These are phyloP conservation scores for Trametes villosa DNA, from an alignment of 768 basidiomycete species.

Conservation along the genomic window DNA sequence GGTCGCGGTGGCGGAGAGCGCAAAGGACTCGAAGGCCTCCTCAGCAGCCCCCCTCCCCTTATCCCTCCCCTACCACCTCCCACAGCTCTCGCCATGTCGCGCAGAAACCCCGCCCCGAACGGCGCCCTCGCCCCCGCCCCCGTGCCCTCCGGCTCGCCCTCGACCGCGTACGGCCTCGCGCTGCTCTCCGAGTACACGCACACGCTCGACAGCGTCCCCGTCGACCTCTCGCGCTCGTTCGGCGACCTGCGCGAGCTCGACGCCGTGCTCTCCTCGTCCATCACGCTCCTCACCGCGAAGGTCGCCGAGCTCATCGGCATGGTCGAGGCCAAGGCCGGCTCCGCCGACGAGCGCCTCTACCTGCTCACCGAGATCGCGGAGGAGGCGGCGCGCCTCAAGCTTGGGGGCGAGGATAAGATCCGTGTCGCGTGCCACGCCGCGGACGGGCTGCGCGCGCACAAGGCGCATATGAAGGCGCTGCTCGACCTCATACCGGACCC, in stretches of 20 bases:
- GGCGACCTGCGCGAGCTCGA: constrained; percentile 98
- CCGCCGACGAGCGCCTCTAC: constrained; percentile 78
- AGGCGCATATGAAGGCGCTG: constrained; percentile 62
- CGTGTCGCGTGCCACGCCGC: constrained; percentile 90
- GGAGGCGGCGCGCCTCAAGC: constrained; percentile 87
- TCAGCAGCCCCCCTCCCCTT: not conserved
- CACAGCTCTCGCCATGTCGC: constrained; percentile 10
- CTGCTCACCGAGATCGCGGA: constrained; percentile 93
- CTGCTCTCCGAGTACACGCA: constrained; percentile 87
- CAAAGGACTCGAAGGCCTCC: not conserved
- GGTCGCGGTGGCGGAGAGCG: not conserved
- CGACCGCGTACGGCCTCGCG: constrained; percentile 63
- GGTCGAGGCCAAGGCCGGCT: constrained; percentile 65
- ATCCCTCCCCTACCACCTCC: not conserved
- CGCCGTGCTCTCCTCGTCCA: constrained; percentile 91
- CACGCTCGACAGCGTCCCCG: constrained; percentile 89
- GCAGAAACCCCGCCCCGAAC: constrained; percentile 15
- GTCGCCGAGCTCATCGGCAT: constrained; percentile 74
- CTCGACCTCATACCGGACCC: constrained; percentile 67
- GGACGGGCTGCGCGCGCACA: constrained; percentile 78
- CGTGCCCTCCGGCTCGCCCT: no score
- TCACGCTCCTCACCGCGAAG: constrained; percentile 79
- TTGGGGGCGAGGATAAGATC: constrained; percentile 98
- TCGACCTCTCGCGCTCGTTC: constrained; percentile 92
- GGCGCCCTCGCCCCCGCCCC: constrained; percentile 1